Conservation (phyloP, 2,329 filamentous ascomycete genomes). For the Claviceps fusiformis region DNA sequence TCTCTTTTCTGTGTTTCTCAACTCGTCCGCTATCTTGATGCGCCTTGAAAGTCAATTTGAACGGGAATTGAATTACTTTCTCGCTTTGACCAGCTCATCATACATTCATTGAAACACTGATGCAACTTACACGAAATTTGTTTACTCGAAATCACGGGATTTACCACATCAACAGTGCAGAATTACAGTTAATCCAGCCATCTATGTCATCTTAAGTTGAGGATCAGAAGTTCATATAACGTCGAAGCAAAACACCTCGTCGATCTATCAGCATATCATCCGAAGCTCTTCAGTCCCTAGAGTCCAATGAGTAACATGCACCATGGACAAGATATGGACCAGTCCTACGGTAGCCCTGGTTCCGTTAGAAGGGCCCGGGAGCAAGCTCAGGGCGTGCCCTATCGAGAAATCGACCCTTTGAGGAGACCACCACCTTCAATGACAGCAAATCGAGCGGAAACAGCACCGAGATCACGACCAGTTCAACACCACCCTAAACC, state of each 20-base stretch:
- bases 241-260: background rate
- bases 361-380: constrained; percentile 43
- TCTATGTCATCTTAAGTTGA: background rate
- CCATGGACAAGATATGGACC: constrained; percentile 41
- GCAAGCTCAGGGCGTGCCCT: constrained; percentile 29
- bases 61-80: background rate
- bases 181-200: background rate
- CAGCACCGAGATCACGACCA: background rate
- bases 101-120: constrained; percentile 4
- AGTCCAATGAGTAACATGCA: constrained; percentile 40
- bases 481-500: constrained; percentile 1
- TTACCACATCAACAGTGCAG: constrained; percentile 4
- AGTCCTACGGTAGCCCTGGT: constrained; percentile 27
- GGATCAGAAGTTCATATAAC: background rate
- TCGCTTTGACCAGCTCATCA: background rate
- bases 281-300: background rate
- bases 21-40: background rate
- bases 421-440: constrained; percentile 10
- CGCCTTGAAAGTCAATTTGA: constrained; percentile 1
- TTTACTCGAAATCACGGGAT: background rate
- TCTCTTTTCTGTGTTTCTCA: background rate
- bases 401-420: constrained; percentile 12
- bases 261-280: constrained; percentile 5
- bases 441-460: constrained; percentile 2
- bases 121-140: background rate